Evolutionary conservation across 129 eudicot genomes (phyloP).

Genomic region (Lactuca sativa): DNA sequence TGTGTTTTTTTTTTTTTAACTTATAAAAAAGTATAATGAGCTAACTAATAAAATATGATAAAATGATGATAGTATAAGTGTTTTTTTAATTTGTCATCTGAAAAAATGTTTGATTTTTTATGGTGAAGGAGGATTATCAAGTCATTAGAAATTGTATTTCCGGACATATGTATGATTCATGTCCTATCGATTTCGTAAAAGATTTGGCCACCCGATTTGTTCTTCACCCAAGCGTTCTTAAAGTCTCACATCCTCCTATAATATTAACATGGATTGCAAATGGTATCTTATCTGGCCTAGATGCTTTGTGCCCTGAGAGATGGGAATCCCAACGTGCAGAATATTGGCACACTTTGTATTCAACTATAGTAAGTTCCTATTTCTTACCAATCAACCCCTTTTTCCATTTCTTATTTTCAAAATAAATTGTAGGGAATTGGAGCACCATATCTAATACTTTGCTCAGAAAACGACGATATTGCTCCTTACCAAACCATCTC

Average conservation of each 20-base stretch:
- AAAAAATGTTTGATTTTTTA: constrained; percentile 20
- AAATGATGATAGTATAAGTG: no score
- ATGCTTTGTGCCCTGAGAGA: constrained; percentile 67
- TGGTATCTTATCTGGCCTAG: constrained; percentile 61
- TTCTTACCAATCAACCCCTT: neutral
- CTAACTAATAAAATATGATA: no score
- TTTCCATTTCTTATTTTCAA: neutral
- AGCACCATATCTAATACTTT: constrained; percentile 85
- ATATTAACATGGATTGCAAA: constrained; percentile 68
- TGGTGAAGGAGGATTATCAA: constrained; percentile 54
- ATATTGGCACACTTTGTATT: constrained; percentile 90
- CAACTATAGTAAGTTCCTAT: constrained; percentile 61
- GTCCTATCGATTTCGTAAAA: constrained; percentile 85
- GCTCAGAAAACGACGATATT: constrained; percentile 89
- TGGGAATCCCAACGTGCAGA: constrained; percentile 88
- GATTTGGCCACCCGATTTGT: constrained; percentile 75
- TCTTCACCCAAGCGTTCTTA: constrained; percentile 71
- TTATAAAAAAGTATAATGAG: no score
- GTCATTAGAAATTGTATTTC: constrained; percentile 74
- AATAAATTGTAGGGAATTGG: constrained; percentile 51
- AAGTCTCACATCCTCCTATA: constrained; percentile 63
- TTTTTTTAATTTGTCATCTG: no score
- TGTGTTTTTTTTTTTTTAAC: no score
- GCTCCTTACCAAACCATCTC: constrained; percentile 64
- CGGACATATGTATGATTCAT: constrained; percentile 81